Evolutionary conservation across 257 asterid genomes (phyloP), one percentile per base, ranked within the genome.

Genomic region (Solanum pimpinellifolium): DNA sequence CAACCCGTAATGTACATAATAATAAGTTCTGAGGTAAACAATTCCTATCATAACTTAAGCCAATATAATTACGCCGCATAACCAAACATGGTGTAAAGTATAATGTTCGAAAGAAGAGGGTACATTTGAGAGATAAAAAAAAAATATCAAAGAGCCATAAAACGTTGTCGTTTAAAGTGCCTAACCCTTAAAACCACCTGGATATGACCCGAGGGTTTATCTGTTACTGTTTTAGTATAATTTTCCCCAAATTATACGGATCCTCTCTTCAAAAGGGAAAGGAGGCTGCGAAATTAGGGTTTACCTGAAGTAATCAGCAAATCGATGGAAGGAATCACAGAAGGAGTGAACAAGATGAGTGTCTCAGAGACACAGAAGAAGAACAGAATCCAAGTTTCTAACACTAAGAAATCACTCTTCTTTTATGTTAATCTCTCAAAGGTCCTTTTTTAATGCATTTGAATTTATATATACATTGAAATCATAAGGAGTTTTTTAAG

Each of bases 341-440:
- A 90, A 37, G 93, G 92, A 46, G 93, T 91, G 83, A 91, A 88
- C 81, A 87, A 90, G 87, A 85, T 91, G 78, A 87, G n/a, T 84
- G 68, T 90, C 60, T 69, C 78, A 37, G 87, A 83, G 2, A 65
- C 66, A 18, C 92, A 87, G 16, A 91, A 87, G 86, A 91, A 88
- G 93, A 91, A 87, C 89, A 84, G 88, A 20, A 86, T 91, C 39
- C 93, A 91, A 83, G 93, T 91, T n/a, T 91, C 93, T 83, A 91
- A 90, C 84, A 91, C 93, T 47, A 91, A 91, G 59, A 91, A 91
- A 68, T 85, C 93, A 27, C 92, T 91, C 52, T 91, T 90, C 85
- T 90, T 91, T 87, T 91, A 90, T 88, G 92, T 90, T 87, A 91
- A 91, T 42, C 91, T 90, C 42, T 86, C 93, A 39, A 90, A 89